Evolutionary conservation across 2,329 filamentous ascomycete genomes (phyloP).

Genomic region (Macrophomina phaseolina): DNA sequence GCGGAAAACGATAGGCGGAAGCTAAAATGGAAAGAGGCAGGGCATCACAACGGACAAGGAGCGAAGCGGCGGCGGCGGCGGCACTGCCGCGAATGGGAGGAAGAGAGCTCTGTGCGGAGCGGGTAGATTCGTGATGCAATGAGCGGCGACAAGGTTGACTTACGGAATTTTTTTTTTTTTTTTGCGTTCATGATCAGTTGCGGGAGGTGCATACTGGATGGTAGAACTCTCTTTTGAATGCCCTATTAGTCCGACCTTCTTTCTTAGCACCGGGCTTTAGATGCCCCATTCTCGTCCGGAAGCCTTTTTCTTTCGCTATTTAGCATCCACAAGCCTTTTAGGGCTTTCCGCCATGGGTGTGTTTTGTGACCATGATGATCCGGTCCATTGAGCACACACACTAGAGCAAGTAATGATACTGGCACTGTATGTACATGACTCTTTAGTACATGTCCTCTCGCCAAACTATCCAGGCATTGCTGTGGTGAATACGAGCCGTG

Average conservation of each 20-base stretch:
- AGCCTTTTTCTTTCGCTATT: not conserved
- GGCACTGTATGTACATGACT: slow-evolving; percentile 4
- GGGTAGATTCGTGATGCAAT: slow-evolving; percentile 1
- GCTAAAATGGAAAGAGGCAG: slow-evolving; percentile 1
- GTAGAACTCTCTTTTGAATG: no score
- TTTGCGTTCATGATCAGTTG: no score
- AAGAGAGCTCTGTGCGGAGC: no score
- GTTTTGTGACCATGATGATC: no score
- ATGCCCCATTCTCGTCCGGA: no score
- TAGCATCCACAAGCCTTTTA: no score
- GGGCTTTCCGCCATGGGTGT: no score
- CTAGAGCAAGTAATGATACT: not conserved
- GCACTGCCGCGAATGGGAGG: no score
- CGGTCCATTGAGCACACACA: not conserved
- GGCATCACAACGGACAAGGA: not conserved
- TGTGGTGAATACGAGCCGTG: not conserved
- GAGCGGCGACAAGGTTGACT: slow-evolving; percentile 19
- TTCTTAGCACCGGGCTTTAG: no score
- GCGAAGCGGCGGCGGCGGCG: not conserved
- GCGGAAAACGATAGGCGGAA: slow-evolving; percentile 25
- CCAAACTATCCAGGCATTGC: not conserved
- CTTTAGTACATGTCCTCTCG: not conserved
- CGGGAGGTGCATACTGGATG: no score
- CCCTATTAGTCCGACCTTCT: not conserved
- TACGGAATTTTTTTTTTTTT: not conserved